Evolutionary conservation across 2,329 filamentous ascomycete species (phyloP).

Genomic region (Epichloe scottii): DNA sequence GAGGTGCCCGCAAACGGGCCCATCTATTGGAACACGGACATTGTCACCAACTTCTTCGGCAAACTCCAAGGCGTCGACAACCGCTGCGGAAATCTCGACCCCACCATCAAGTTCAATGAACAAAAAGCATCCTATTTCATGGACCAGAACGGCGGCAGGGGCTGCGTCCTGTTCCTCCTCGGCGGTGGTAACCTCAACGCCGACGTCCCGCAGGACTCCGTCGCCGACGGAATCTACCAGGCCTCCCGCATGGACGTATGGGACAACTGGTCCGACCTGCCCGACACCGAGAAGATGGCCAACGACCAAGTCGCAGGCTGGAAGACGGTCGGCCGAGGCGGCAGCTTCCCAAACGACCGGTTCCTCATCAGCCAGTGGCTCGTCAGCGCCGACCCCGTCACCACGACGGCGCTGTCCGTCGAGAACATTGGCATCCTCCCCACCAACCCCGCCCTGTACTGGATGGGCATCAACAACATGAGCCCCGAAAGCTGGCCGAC

Average conservation of each 20-base stretch:
- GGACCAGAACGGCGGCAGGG: constrained; percentile 18
- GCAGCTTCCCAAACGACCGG: constrained; percentile 11
- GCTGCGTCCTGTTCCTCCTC: constrained; percentile 22
- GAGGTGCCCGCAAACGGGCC: constrained; percentile 16
- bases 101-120: constrained; percentile 13
- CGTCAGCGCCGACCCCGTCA: constrained; percentile 15
- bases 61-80: constrained; percentile 28
- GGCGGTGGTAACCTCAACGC: constrained; percentile 12
- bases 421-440: constrained; percentile 19
- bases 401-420: constrained; percentile 14
- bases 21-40: constrained; percentile 22
- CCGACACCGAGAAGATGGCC: constrained; percentile 14
- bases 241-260: constrained; percentile 11
- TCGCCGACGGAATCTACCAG: constrained; percentile 19
- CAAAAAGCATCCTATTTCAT: constrained; percentile 17
- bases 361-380: constrained; percentile 22
- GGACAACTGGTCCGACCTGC: constrained; percentile 20
- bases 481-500: constrained; percentile 17
- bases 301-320: constrained; percentile 12
- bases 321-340: constrained; percentile 10
- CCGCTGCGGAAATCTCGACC: constrained; percentile 20
- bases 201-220: constrained; percentile 12
- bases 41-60: constrained; percentile 30
- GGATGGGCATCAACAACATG: constrained; percentile 18
- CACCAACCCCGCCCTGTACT: constrained; percentile 24